Base-by-base conservation (phyloP, 352 stramenopile species). In the Globisporangium radiosum region DNA sequence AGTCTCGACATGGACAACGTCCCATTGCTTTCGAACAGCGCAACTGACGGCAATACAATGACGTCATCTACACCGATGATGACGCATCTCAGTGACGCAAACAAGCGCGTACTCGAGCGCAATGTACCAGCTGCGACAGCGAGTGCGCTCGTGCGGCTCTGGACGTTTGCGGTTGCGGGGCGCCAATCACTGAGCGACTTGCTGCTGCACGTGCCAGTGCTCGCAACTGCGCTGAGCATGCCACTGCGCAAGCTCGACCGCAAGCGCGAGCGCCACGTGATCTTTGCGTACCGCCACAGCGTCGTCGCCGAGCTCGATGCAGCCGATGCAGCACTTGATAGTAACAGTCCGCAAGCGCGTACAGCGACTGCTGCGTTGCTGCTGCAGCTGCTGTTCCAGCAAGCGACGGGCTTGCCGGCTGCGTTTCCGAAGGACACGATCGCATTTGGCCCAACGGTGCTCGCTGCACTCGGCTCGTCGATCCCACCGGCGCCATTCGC, bases 191-290 rank as follows among this genome's bases (percentile, higher is more conserved):
- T 93, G 5, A 57, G 53, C 15, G 84, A 91, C 62, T 88, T 94
- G 15, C 79, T 73, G 57, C 49, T 57, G 7, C 80, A 92, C 49
- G 54, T 94, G 1, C 67, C 71, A 3, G 68, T 79, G 33, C 53
- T 94, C 9, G 73, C 76, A 8, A 69, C 83, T 7, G 76, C 72
- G 11, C 49, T 94, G 64, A 87, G 75, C 59, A 88, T 94, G 68
- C 85, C 85, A 36, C 59, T 90, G 66, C 75, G 73, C 17, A 94
- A 92, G 59, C 60, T 84, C 19, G 85, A 94, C 62, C 82, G 85
- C 19, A 94, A 94, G 62, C 89, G 89, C 54, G 83, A 94, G 69
- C 77, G 80, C 7, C 78, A 90, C 37, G 57, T 88, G 47, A 67
- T 89, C 7, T 92, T 90, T 37, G 58, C 60, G 6, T 85, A 88